Evolutionary conservation across 495 filamentous ascomycete species (phyloP).

Genomic region (Neurospora sp.): DNA sequence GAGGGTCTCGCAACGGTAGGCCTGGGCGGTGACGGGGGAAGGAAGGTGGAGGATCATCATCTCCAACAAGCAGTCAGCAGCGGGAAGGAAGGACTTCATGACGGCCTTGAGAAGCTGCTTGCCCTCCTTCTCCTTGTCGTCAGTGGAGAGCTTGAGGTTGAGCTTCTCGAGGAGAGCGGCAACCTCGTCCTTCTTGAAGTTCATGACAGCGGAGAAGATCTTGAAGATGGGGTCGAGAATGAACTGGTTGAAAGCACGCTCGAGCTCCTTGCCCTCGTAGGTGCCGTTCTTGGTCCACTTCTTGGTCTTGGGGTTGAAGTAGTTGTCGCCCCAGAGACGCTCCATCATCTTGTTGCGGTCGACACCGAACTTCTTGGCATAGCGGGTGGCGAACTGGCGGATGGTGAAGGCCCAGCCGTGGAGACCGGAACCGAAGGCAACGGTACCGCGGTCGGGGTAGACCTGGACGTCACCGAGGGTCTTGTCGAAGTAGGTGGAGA

Average conservation of each 20-base stretch:
- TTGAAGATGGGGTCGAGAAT: constrained; percentile 99
- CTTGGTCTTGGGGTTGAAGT: constrained; percentile 99
- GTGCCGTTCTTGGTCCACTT: constrained; percentile 89
- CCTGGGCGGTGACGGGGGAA: constrained; percentile 92
- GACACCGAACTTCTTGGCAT: constrained; percentile 99
- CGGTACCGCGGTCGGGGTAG: constrained; percentile 89
- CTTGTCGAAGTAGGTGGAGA: constrained; percentile 98
- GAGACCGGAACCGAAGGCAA: constrained; percentile 99
- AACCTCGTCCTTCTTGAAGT: constrained; percentile 96
- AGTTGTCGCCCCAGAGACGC: constrained; percentile 99
- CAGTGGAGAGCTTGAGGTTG: constrained; percentile 71
- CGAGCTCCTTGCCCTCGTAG: constrained; percentile 75
- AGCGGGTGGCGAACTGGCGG: constrained; percentile 91
- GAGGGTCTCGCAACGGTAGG: constrained; percentile 95
- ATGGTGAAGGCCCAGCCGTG: constrained; percentile 99
- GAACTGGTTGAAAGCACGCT: constrained; percentile 99
- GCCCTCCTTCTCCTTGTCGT: constrained; percentile 92
- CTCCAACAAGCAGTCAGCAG: constrained; percentile 95
- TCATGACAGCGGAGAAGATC: constrained; percentile 91
- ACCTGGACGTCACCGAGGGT: constrained; percentile 95
- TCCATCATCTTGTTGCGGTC: constrained; percentile 99
- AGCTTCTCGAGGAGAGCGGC: constrained; percentile 77
- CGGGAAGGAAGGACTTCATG: constrained; percentile 97
- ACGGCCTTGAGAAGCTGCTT: constrained; percentile 94
- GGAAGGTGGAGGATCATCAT: constrained; percentile 99